Conservation (phyloP, 306 rosid genomes). For the Adenanthera pavonina region DNA sequence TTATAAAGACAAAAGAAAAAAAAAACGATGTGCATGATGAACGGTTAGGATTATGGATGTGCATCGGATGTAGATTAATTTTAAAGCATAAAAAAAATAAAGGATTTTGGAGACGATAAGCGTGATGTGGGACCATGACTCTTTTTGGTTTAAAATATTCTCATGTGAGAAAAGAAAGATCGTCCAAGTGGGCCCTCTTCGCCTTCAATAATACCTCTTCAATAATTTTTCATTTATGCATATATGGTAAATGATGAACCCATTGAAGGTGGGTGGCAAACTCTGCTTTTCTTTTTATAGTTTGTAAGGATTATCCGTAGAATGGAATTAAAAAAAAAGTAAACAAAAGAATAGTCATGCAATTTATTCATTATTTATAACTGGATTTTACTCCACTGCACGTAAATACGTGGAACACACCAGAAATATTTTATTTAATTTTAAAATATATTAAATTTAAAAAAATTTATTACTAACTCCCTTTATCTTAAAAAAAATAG, state of each 20-base stretch:
- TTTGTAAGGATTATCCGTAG: too few species aligned
- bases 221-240: not conserved
- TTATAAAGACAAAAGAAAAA: not conserved
- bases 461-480: too few species aligned
- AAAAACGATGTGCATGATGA: not conserved
- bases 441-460: too few species aligned
- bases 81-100: not conserved
- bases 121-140: conserved; percentile 41
- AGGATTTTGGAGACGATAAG: conserved; percentile 39
- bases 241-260: not conserved
- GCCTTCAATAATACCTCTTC: conserved; percentile 8
- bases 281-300: not conserved
- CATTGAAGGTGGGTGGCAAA: not conserved
- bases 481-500: too few species aligned
- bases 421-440: too few species aligned
- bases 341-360: too few species aligned
- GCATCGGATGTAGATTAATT: not conserved
- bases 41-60: not conserved
- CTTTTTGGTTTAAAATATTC: conserved; percentile 24
- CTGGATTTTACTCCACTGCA: too few species aligned
- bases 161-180: not conserved
- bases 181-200: conserved; percentile 11
- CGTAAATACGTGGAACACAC: too few species aligned
- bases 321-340: too few species aligned
- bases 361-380: too few species aligned